Percentiles rank a stretch among this genome's conserved stretches.
Conservation (phyloP, 2,329 filamentous ascomycete genomes). For the Tolypocladium tundrense region DNA sequence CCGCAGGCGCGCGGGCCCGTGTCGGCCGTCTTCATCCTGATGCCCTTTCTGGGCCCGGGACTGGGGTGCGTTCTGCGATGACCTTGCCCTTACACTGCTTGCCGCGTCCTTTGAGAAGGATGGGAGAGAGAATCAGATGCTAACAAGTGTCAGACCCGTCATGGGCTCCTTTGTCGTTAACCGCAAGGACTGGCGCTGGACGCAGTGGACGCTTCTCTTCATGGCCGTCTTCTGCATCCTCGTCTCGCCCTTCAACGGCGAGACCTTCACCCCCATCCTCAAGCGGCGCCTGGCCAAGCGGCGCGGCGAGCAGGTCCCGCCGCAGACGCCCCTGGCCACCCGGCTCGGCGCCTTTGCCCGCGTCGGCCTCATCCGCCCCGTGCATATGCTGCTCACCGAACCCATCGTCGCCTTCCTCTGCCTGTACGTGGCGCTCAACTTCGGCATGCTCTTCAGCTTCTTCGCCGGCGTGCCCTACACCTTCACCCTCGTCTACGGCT, state of each 20-base stretch:
- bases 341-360: constrained; percentile 25
- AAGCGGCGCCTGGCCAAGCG: constrained; percentile 26
- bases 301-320: constrained; percentile 18
- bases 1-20: constrained; percentile 31
- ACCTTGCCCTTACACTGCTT: no score
- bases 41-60: constrained; percentile 42
- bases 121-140: background rate
- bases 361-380: constrained; percentile 35
- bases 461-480: constrained; percentile 41
- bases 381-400: constrained; percentile 51
- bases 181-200: constrained; percentile 42
- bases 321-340: constrained; percentile 10
- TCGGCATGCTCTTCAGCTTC: constrained; percentile 42
- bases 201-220: constrained; percentile 39
- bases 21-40: constrained; percentile 35
- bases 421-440: constrained; percentile 39
- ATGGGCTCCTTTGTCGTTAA: constrained; percentile 37
- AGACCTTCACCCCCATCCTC: constrained; percentile 47
- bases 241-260: constrained; percentile 31
- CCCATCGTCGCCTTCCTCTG: constrained; percentile 50
- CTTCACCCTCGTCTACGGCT: constrained; percentile 34
- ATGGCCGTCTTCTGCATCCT: constrained; percentile 27
- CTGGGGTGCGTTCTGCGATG: constrained; percentile 25
- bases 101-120: no score
- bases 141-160: constrained; percentile 25